Conservation (phyloP, 331 rosid genomes). For the Phaseolus coccineus region DNA sequence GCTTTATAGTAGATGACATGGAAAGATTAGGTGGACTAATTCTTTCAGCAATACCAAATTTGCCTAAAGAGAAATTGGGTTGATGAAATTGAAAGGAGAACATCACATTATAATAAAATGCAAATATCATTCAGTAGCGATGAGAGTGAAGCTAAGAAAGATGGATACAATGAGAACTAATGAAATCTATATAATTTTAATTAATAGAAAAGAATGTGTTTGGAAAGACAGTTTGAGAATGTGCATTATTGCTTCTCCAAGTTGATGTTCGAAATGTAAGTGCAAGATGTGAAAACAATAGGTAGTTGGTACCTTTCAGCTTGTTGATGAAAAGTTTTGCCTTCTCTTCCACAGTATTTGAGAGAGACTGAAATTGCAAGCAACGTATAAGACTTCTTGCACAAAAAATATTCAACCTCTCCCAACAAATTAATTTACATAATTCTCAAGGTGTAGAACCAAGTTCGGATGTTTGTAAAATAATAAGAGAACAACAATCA, state of each 20-base stretch:
- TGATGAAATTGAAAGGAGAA: not conserved
- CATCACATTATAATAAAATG: not conserved
- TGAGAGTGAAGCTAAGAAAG: too few relatives aligned
- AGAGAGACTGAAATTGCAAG: conserved; percentile 65
- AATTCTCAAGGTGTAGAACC: too few relatives aligned
- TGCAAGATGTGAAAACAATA: not conserved
- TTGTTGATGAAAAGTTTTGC: conserved; percentile 84
- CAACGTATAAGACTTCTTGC: not conserved
- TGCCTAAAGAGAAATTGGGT: not conserved
- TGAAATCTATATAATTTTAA: not conserved
- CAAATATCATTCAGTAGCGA: not conserved
- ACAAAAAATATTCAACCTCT: not conserved
- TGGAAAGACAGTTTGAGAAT: not conserved
- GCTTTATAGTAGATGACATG: not conserved
- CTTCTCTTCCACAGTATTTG: conserved; percentile 80
- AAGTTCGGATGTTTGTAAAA: too few relatives aligned
- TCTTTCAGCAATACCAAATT: not conserved
- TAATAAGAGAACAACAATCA: not conserved
- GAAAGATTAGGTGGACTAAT: not conserved
- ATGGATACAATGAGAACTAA: not conserved
- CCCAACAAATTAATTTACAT: not conserved
- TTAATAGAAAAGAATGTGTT: not conserved
- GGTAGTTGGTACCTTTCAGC: conserved; percentile 69
- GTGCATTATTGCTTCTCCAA: too few relatives aligned
- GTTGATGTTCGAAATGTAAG: not conserved